Evolutionary conservation across 208 protist species (phyloP).

Genomic region (Crithidia sp.): DNA sequence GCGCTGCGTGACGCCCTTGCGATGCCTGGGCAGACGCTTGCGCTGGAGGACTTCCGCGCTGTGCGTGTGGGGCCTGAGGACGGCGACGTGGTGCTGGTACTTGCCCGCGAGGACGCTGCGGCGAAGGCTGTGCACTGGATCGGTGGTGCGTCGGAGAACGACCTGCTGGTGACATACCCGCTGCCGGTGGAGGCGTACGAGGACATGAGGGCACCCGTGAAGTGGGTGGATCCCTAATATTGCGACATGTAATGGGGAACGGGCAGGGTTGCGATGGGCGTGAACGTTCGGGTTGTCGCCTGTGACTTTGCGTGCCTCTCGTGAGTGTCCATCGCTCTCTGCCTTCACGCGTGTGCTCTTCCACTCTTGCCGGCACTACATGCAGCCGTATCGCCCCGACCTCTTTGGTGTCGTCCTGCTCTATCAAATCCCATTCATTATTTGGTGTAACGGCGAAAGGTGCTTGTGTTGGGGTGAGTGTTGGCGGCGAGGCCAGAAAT

Average conservation of each 20-base stretch:
- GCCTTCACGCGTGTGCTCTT: no score
- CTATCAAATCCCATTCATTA: no score
- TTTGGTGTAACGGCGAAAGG: no score
- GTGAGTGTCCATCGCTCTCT: no score
- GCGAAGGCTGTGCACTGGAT: conserved; percentile 50
- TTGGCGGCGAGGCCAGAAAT: no score
- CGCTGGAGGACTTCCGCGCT: conserved; percentile 59
- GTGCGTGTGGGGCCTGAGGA: conserved; percentile 32
- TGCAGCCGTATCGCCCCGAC: no score
- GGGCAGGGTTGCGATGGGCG: no score
- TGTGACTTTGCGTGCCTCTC: no score
- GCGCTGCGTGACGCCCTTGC: conserved; percentile 27
- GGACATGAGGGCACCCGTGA: conserved; percentile 39
- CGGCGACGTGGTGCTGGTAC: conserved; percentile 34
- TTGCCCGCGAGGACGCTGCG: conserved; percentile 40
- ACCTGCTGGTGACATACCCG: conserved; percentile 53
- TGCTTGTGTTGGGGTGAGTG: no score
- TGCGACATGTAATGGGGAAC: not conserved
- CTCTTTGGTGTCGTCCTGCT: no score
- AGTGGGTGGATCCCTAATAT: conserved; percentile 25
- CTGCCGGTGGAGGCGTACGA: conserved; percentile 46
- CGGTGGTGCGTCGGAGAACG: conserved; percentile 43
- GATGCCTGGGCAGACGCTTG: conserved; percentile 53
- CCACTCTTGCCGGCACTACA: no score
- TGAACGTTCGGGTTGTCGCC: no score